phyloP scores from a whole-genome alignment of 140 eudicot genomes.

The Oenanthe javanica region DNA sequence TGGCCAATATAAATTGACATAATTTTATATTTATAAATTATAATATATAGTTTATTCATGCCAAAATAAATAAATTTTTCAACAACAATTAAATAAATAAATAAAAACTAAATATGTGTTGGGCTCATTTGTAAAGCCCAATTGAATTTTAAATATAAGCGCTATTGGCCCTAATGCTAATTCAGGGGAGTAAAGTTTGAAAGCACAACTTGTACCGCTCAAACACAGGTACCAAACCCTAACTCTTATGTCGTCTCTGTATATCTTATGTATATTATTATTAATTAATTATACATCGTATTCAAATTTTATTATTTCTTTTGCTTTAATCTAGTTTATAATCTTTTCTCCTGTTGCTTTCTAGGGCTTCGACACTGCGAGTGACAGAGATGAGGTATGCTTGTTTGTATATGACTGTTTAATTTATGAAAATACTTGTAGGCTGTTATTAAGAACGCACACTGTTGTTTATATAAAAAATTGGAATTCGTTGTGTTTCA shows the following conservation, averaged over 20 bases:
- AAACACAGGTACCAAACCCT: not conserved
- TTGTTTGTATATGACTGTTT: not conserved
- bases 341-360: not conserved
- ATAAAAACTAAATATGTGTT: not conserved
- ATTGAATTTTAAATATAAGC: not conserved
- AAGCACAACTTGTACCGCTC: not conserved
- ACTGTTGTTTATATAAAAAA: too few species aligned
- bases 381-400: conserved; percentile 6
- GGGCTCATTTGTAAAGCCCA: not conserved
- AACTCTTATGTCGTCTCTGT: not conserved
- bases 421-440: too few species aligned
- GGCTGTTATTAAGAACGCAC: too few species aligned
- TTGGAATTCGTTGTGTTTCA: too few species aligned
- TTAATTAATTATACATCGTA: not conserved
- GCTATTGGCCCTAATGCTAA: not conserved
- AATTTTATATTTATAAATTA: too few species aligned
- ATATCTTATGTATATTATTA: not conserved
- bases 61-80: too few species aligned
- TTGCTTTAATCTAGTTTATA: not conserved
- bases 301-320: not conserved
- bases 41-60: too few species aligned
- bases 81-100: too few species aligned
- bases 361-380: not conserved
- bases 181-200: not conserved
- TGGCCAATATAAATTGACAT: too few species aligned